Percentiles rank a stretch among this genome's conserved stretches.
phyloP scores from a whole-genome alignment of 2,329 filamentous ascomycete genomes.

The Rhynchosporium graminicola region DNA sequence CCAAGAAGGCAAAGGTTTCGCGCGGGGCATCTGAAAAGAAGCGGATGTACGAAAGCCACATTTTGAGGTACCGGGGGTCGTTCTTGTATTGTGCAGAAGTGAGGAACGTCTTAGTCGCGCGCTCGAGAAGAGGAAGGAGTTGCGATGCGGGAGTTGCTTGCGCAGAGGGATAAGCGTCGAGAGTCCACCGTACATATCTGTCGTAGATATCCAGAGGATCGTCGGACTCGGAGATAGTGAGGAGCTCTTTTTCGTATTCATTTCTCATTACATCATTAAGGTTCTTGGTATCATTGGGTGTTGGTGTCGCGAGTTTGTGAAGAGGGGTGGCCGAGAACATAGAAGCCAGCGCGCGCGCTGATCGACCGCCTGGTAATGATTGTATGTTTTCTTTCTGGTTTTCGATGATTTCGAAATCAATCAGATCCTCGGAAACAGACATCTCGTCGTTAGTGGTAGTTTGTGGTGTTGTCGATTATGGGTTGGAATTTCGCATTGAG shows the following conservation, averaged over 20 bases:
- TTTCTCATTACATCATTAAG: constrained; percentile 77
- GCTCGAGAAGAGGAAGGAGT: constrained; percentile 83
- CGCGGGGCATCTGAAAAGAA: constrained; percentile 92
- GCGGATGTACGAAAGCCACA: constrained; percentile 93
- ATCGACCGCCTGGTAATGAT: constrained; percentile 82
- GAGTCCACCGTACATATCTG: constrained; percentile 94
- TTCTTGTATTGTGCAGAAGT: constrained; percentile 88
- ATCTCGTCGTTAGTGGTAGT: constrained; percentile 34
- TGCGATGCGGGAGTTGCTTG: constrained; percentile 92
- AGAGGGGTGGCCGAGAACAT: constrained; percentile 70
- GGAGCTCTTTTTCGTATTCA: constrained; percentile 83
- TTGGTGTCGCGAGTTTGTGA: constrained; percentile 60
- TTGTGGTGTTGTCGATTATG: constrained; percentile 25
- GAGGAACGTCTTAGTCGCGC: constrained; percentile 88
- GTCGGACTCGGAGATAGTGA: constrained; percentile 79
- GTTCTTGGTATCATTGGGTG: constrained; percentile 71
- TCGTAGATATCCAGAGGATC: constrained; percentile 96
- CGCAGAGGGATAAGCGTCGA: constrained; percentile 91
- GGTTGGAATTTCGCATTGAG: background rate
- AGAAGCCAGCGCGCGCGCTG: constrained; percentile 83
- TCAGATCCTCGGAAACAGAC: constrained; percentile 56
- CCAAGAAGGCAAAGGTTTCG: constrained; percentile 88
- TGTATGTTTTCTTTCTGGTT: constrained; percentile 98
- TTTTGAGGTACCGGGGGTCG: constrained; percentile 86
- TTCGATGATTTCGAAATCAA: constrained; percentile 91